phyloP scores from a whole-genome alignment of 352 stramenopile genomes.

The Globisporangium rhizosaccharum region DNA sequence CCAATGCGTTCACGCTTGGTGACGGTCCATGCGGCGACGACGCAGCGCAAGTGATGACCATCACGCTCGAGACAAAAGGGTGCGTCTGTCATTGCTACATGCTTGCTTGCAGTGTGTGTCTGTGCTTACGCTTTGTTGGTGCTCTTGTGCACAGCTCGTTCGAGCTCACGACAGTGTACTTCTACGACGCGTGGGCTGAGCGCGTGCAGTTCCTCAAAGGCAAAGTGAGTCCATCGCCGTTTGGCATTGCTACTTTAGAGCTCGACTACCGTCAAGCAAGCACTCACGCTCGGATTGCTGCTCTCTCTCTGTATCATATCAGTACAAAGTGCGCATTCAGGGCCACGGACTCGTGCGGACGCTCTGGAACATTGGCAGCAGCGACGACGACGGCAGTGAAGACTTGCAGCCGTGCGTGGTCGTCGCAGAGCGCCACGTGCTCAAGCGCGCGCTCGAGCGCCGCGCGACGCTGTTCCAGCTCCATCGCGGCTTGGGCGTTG shows the following conservation, averaged over 20 bases:
- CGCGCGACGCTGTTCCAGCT: conserved; percentile 27
- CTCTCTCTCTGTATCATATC: not conserved
- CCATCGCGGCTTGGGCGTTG: conserved; percentile 32
- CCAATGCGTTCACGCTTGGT: conserved; percentile 41
- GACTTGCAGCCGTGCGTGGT: conserved; percentile 48
- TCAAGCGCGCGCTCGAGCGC: conserved; percentile 41
- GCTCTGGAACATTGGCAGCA: conserved; percentile 44
- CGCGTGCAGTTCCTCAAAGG: conserved; percentile 56
- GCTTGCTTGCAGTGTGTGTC: not conserved
- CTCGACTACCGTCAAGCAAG: too few species aligned
- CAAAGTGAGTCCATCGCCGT: conserved; percentile 28
- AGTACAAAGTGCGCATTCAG: conserved; percentile 61
- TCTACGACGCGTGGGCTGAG: conserved; percentile 71
- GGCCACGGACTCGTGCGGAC: conserved; percentile 47
- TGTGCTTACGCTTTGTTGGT: conserved; percentile 10
- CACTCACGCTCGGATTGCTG: too few species aligned
- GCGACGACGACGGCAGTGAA: conserved; percentile 39
- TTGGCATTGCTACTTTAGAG: not conserved
- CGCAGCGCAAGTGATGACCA: conserved; percentile 43
- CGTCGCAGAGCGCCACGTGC: conserved; percentile 48
- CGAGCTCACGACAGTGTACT: conserved; percentile 51
- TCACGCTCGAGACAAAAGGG: conserved; percentile 38
- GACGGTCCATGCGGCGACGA: conserved; percentile 50
- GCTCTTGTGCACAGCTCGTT: conserved; percentile 20
- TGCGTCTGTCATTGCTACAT: not conserved